These are phyloP conservation scores for Nitzschia sp. DNA, from an alignment of 108 stramenopile genomes.

Conservation along the genomic window DNA sequence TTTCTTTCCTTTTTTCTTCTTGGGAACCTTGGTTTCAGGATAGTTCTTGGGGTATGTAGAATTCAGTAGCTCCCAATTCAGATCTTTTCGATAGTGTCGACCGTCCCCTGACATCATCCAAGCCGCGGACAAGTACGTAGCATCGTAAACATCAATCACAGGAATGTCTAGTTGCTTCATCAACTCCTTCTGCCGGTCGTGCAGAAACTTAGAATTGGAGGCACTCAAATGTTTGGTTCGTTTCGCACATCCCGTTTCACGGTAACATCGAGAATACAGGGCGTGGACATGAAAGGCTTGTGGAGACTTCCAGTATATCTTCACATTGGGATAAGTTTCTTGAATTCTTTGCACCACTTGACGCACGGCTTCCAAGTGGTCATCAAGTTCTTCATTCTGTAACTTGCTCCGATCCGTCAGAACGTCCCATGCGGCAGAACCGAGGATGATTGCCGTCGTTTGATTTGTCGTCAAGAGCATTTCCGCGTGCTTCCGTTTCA, in stretches of 20 bases:
- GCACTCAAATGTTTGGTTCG: slow-evolving; percentile 27
- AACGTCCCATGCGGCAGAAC: slow-evolving; percentile 29
- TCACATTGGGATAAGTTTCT: slow-evolving; percentile 3
- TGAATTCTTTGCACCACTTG: background rate
- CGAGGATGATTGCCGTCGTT: slow-evolving; percentile 14
- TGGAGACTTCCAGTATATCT: slow-evolving; percentile 28
- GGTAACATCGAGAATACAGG: background rate
- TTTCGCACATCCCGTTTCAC: background rate
- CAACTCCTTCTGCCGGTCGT: slow-evolving; percentile 28
- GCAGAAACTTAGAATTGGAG: slow-evolving; percentile 24
- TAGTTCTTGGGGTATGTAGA: too few relatives aligned
- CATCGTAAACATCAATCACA: slow-evolving; percentile 32
- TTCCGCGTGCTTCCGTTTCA: background rate
- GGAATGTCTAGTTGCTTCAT: slow-evolving; percentile 7
- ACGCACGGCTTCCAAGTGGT: slow-evolving; percentile 11
- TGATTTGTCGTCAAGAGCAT: background rate
- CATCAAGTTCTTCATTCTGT: background rate
- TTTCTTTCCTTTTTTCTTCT: too few relatives aligned
- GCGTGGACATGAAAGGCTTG: slow-evolving; percentile 29
- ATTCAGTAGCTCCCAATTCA: background rate
- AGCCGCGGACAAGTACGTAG: slow-evolving; percentile 30
- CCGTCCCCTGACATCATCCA: slow-evolving; percentile 27
- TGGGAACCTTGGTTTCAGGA: too few relatives aligned
- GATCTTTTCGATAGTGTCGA: slow-evolving; percentile 22
- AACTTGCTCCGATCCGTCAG: background rate